Evolutionary conservation across 2,329 filamentous ascomycete genomes (phyloP).

Genomic region (Beauveria bassiana): DNA sequence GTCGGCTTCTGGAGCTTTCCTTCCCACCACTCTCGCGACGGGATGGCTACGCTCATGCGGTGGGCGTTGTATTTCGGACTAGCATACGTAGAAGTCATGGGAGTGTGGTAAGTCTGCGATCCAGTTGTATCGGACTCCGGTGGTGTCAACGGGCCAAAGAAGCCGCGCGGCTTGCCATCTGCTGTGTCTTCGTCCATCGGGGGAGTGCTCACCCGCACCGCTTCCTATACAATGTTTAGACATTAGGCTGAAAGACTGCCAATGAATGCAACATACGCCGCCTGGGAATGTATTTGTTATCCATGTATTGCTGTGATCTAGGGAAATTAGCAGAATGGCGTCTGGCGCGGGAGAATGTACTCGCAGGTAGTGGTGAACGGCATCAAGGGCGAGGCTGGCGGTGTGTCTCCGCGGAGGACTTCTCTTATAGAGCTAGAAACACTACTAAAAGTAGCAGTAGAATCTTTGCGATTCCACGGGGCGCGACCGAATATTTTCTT

Average conservation of each 20-base stretch:
- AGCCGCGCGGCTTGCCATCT: slow-evolving; percentile 30
- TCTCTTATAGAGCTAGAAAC: slow-evolving; percentile 35
- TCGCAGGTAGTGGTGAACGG: slow-evolving; percentile 10
- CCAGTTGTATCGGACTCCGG: slow-evolving; percentile 15
- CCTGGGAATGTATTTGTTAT: slow-evolving; percentile 21
- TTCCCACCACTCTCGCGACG: slow-evolving; percentile 31
- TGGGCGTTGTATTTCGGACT: slow-evolving; percentile 16
- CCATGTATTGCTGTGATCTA: slow-evolving; percentile 10
- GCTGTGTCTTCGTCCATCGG: slow-evolving; percentile 32
- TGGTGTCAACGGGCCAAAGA: slow-evolving; percentile 35
- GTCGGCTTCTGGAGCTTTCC: slow-evolving; percentile 18
- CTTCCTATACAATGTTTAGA: slow-evolving; percentile 32
- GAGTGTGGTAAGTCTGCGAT: neutral
- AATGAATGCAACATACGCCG: slow-evolving; percentile 22
- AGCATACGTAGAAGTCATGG: slow-evolving; percentile 7
- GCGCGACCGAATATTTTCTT: slow-evolving; percentile 33
- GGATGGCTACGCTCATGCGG: slow-evolving; percentile 18
- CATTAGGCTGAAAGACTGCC: too few species aligned
- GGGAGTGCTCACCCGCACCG: slow-evolving; percentile 39
- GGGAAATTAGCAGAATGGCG: slow-evolving; percentile 11
- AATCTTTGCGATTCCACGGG: slow-evolving; percentile 33
- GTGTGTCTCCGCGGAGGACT: slow-evolving; percentile 29
- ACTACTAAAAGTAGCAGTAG: slow-evolving; percentile 29
- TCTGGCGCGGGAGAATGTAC: neutral
- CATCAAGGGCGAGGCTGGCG: slow-evolving; percentile 22